Conservation (phyloP, 441 rosid species). For the Croton setiger region DNA sequence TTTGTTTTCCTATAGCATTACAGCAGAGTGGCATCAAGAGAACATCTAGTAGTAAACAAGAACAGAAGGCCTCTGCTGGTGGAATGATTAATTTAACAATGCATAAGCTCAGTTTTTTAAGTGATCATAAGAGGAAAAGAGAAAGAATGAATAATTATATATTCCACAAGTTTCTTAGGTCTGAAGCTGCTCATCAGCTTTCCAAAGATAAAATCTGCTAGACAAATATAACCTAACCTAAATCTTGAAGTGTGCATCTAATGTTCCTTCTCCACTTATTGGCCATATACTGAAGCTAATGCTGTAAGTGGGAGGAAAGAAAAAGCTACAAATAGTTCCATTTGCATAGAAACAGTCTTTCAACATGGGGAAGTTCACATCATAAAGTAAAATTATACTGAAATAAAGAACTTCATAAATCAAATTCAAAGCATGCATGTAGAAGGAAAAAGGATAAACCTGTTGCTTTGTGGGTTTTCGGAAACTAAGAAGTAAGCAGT, state of each 20-base stretch:
- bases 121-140: no score
- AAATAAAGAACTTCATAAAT: conserved; percentile 2
- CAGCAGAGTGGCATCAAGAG: no score
- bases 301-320: neutral
- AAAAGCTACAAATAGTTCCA: neutral
- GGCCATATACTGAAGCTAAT: neutral
- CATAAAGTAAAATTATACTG: conserved; percentile 3
- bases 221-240: neutral
- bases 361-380: neutral
- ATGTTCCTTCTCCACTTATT: conserved; percentile 24
- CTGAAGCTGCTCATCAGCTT: neutral
- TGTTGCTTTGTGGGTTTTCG: conserved; percentile 97
- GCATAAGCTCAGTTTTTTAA: no score
- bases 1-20: no score
- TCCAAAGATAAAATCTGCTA: neutral
- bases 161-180: neutral
- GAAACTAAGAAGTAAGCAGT: conserved; percentile 74
- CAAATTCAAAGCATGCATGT: conserved; percentile 4
- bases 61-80: no score
- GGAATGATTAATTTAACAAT: no score
- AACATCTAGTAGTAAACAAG: no score
- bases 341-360: neutral
- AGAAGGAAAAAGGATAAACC: conserved; percentile 36
- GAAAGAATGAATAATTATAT: neutral
- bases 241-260: neutral